phyloP scores from a whole-genome alignment of 495 filamentous ascomycete genomes.

The Xylaria palmicola region DNA sequence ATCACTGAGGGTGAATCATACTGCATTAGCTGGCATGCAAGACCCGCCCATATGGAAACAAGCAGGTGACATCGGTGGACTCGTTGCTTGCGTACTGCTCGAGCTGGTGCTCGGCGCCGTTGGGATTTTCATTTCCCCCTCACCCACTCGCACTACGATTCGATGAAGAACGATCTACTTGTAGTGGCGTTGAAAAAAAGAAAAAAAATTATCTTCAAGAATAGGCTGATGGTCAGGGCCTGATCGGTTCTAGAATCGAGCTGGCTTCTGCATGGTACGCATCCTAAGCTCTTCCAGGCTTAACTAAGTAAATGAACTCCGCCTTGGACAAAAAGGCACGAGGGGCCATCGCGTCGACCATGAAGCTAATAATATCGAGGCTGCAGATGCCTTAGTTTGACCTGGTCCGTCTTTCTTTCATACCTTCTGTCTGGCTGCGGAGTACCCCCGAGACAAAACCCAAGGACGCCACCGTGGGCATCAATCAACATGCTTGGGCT shows the following conservation, averaged over 20 bases:
- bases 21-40: not conserved
- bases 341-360: not conserved
- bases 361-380: not conserved
- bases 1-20: not conserved
- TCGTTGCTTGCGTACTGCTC: not conserved
- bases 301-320: not conserved
- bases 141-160: no score
- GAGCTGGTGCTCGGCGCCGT: not conserved
- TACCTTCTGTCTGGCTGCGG: not conserved
- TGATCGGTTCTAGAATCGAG: not conserved
- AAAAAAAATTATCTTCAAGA: constrained; percentile 1
- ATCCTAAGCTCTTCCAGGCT: not conserved
- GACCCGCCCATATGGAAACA: not conserved
- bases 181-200: not conserved
- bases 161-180: no score
- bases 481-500: not conserved
- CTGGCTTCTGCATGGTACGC: not conserved
- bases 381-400: not conserved
- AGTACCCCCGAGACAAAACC: not conserved
- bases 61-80: no score
- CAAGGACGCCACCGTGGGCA: not conserved
- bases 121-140: no score
- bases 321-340: not conserved
- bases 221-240: not conserved
- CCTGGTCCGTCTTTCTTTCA: not conserved